phyloP scores from a whole-genome alignment of 2,329 filamentous ascomycete genomes.

The Pseudophaeomoniella oleicola region DNA sequence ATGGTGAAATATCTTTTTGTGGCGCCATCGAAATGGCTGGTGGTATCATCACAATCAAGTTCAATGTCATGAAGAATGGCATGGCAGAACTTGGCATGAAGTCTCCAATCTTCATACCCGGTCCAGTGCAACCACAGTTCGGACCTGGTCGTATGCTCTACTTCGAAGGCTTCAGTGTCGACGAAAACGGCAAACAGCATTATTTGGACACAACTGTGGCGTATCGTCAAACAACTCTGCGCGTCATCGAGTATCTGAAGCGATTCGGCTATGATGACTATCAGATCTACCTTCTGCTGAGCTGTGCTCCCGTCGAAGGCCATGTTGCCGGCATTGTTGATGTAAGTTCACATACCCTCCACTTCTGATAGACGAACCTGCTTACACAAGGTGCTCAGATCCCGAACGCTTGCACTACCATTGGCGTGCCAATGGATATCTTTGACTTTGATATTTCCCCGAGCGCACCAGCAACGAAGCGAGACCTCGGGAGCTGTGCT shows the following conservation, averaged over 20 bases:
- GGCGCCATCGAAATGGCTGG: slow-evolving; percentile 92
- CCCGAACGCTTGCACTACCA: slow-evolving; percentile 78
- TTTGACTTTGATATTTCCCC: slow-evolving; percentile 88
- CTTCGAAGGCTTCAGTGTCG: slow-evolving; percentile 83
- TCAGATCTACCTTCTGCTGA: slow-evolving; percentile 74
- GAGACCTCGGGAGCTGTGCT: slow-evolving; percentile 54
- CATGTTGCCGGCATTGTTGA: slow-evolving; percentile 83
- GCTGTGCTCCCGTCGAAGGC: slow-evolving; percentile 74
- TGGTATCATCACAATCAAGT: slow-evolving; percentile 78
- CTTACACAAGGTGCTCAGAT: slow-evolving; percentile 28
- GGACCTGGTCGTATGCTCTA: slow-evolving; percentile 69
- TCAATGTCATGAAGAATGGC: slow-evolving; percentile 72
- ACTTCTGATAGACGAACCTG: neutral
- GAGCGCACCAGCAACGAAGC: slow-evolving; percentile 34
- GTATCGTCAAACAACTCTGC: slow-evolving; percentile 66
- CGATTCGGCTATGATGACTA: slow-evolving; percentile 58
- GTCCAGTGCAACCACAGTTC: slow-evolving; percentile 78
- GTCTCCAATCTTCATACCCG: slow-evolving; percentile 71
- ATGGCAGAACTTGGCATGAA: slow-evolving; percentile 62
- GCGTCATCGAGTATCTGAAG: slow-evolving; percentile 65
- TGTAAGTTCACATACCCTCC: slow-evolving; percentile 15
- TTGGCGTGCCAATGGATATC: slow-evolving; percentile 82
- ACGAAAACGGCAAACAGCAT: slow-evolving; percentile 77
- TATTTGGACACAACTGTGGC: slow-evolving; percentile 77
- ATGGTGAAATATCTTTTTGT: slow-evolving; percentile 81